Conservation (phyloP, 1,284 basidiomycete genomes). For the Rhodotorula sp. region DNA sequence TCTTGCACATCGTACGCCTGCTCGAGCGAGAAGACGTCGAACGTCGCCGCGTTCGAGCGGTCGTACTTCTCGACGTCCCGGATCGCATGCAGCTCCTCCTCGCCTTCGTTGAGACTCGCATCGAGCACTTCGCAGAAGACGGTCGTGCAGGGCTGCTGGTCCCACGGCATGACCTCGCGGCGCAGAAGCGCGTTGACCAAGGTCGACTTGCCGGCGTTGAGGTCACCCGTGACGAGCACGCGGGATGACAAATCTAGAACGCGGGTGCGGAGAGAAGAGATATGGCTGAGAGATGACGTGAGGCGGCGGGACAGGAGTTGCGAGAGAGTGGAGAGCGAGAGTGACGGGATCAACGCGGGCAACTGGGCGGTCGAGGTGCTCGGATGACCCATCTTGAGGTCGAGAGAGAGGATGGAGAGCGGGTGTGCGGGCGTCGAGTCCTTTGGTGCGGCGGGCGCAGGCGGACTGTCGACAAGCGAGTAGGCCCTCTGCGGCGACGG, state of each 20-base stretch:
- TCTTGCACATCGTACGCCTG: conserved; percentile 75
- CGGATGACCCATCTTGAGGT: conserved; percentile 76
- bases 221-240: conserved; percentile 97
- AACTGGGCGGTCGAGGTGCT: conserved; percentile 60
- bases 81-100: conserved; percentile 73
- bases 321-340: conserved; percentile 92
- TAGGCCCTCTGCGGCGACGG: conserved; percentile 25
- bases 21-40: conserved; percentile 63
- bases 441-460: conserved; percentile 11
- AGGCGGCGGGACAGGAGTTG: conserved; percentile 87
- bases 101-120: conserved; percentile 67
- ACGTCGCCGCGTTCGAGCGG: conserved; percentile 71
- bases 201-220: conserved; percentile 98
- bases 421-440: conserved; percentile 34
- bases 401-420: conserved; percentile 71
- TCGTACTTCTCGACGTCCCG: conserved; percentile 66
- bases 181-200: conserved; percentile 92
- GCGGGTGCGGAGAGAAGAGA: conserved; percentile 79
- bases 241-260: conserved; percentile 91
- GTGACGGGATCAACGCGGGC: conserved; percentile 77
- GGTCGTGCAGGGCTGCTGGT: conserved; percentile 97
- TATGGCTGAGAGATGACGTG: conserved; percentile 70
- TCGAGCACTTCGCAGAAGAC: conserved; percentile 97
- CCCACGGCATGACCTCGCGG: conserved; percentile 89
- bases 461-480: conserved; percentile 17